Base-by-base conservation (phyloP, 495 filamentous ascomycete species). In the Pyrenopolyporus hunteri region DNA sequence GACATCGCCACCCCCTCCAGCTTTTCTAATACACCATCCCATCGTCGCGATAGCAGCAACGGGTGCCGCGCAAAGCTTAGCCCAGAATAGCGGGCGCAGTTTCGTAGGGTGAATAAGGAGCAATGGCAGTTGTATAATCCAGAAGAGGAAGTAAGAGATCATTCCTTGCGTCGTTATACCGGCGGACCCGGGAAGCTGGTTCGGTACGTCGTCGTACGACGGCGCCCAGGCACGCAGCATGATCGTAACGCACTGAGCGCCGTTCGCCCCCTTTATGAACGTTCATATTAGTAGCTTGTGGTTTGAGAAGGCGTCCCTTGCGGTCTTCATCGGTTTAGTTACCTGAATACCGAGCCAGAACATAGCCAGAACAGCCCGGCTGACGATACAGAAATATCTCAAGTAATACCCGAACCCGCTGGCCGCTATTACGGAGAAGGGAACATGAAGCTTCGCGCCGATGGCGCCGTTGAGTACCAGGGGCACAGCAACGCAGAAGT, bases 221-320 rank as follows among this genome's bases (percentile, higher is more conserved):
- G 86, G 85, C 78, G 87, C 89, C 66, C 89, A 89, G 3, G 87
- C 85, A 8, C 79, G 79, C 13, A 90, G 77, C 85, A 89, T 89
- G 40, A 87, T 84, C 1, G 80, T 80, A 22, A 88, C 76, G 19
- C 83, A 81, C 61, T 86, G 84, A 0, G 84, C 86, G 6, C 87
- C 87, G 61, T 86, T 89, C 49, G 83, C 82, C 20, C 84, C 82
- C 66, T 89, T n/a, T n/a, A n/a, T n/a, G 83, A 7, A 40, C 7
- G 3, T 17, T 16, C 14, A 44, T 9, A 33, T 59, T 8, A 59
- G n/a, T n/a, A n/a, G 37, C 22, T 36, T 17, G 7, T 13, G 6
- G 6, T 14, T 20, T n/a, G 3, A 37, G 23, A 13, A 7, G 19
- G 17, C 10, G 37, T 29, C 1, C 17, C 20, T 47, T 49, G 19